Conservation (phyloP, 345 rosid genomes). For the Gossypium sturtianum region DNA sequence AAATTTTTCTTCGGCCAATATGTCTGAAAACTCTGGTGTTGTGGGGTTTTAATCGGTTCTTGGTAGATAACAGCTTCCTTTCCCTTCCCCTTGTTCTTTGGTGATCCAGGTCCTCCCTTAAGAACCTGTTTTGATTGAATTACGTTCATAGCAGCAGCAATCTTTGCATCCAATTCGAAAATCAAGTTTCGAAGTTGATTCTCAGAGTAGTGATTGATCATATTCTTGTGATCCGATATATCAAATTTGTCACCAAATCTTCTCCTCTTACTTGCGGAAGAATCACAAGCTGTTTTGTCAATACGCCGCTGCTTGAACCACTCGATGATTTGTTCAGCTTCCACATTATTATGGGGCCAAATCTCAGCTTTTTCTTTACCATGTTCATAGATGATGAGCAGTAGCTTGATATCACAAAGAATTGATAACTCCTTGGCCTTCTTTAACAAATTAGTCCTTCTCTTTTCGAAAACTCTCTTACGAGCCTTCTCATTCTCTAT, state of each 20-base stretch:
- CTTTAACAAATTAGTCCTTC: not conserved
- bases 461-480: not conserved
- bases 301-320: not conserved
- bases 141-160: not conserved
- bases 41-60: not conserved
- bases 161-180: not conserved
- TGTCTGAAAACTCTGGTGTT: not conserved
- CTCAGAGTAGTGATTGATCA: not conserved
- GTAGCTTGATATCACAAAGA: not conserved
- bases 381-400: not conserved
- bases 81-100: not conserved
- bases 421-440: not conserved
- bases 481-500: not conserved
- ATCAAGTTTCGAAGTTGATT: not conserved
- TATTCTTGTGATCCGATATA: not conserved
- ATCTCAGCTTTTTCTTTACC: not conserved
- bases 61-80: not conserved
- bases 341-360: not conserved
- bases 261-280: not conserved
- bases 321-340: not conserved
- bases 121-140: not conserved
- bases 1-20: not conserved
- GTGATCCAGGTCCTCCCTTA: not conserved
- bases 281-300: not conserved
- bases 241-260: not conserved